Conservation (phyloP, 2,329 filamentous ascomycete genomes). For the Cephalotrichum gorgonifer region DNA sequence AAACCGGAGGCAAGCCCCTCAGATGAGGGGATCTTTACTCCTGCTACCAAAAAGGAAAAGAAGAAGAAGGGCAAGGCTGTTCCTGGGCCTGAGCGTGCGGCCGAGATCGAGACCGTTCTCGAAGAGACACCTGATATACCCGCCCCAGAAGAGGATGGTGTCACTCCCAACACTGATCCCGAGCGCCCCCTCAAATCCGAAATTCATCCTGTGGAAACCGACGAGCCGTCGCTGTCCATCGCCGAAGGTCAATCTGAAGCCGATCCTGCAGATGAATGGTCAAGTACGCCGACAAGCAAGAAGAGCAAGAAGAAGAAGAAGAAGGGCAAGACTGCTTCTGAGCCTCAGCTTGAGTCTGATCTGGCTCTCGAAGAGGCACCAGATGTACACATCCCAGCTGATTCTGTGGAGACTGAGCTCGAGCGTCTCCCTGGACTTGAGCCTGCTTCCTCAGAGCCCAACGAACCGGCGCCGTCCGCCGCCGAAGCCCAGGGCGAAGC, state of each 20-base stretch:
- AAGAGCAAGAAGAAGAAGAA: constrained; percentile 3
- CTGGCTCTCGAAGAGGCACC: too few species aligned
- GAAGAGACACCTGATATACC: neutral
- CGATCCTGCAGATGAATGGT: neutral
- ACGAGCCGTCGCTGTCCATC: neutral
- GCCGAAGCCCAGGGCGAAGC: neutral
- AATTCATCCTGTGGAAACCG: neutral
- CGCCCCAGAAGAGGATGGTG: neutral
- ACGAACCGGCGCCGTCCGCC: too few species aligned
- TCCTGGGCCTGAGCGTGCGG: neutral
- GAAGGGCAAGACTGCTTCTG: neutral
- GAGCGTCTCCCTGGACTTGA: too few species aligned
- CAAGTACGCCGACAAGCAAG: neutral
- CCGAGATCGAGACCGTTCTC: too few species aligned
- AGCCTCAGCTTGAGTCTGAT: neutral
- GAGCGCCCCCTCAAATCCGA: neutral
- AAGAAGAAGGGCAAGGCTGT: constrained; percentile 6
- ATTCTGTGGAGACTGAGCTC: too few species aligned
- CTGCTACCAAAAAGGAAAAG: constrained; percentile 11
- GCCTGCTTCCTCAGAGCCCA: neutral
- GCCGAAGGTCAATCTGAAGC: too few species aligned
- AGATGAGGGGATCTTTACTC: neutral
- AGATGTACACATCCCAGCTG: too few species aligned
- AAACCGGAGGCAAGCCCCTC: constrained; percentile 9
- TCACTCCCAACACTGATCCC: neutral